Conservation (phyloP, 2,329 filamentous ascomycete genomes). For the Sclerotinia borealis region DNA sequence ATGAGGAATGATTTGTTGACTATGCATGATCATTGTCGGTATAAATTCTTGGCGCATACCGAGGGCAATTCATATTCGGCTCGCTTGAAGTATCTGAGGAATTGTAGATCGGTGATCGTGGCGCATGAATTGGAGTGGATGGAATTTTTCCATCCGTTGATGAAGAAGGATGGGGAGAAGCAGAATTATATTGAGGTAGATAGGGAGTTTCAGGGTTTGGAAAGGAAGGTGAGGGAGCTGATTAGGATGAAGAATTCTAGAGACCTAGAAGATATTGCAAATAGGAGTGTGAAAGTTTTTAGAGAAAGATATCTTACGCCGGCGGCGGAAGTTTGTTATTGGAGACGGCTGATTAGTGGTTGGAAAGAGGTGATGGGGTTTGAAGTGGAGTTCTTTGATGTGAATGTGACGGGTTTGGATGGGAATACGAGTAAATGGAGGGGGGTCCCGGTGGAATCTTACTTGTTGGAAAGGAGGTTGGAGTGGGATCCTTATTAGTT, state of each 20-base stretch:
- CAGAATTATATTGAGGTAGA: conserved; percentile 13
- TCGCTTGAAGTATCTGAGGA: conserved; percentile 3
- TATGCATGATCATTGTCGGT: conserved; percentile 8
- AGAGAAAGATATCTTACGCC: conserved; percentile 42
- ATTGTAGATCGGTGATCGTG: conserved; percentile 7
- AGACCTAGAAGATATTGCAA: conserved; percentile 31
- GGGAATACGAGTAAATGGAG: conserved; percentile 8
- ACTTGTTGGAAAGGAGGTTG: conserved; percentile 10
- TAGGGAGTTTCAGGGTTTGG: conserved; percentile 36
- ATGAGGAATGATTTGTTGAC: conserved; percentile 9
- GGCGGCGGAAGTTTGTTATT: conserved; percentile 47
- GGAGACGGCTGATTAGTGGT: conserved; percentile 41
- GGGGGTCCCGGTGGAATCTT: conserved; percentile 4
- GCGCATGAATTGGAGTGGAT: conserved; percentile 11
- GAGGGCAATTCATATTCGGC: conserved; percentile 2
- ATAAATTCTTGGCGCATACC: conserved; percentile 9
- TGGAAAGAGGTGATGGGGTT: conserved; percentile 34
- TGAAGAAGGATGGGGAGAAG: conserved; percentile 41
- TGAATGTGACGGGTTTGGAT: background rate
- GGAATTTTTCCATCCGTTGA: conserved; percentile 10
- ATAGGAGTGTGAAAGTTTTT: conserved; percentile 17
- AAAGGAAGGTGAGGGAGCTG: conserved; percentile 36
- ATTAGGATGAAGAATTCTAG: conserved; percentile 34
- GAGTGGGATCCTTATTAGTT: conserved; percentile 11
- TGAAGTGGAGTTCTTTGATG: conserved; percentile 7